These are phyloP conservation scores for Xylaria palmicola DNA, from an alignment of 495 filamentous ascomycete genomes.

Conservation along the genomic window DNA sequence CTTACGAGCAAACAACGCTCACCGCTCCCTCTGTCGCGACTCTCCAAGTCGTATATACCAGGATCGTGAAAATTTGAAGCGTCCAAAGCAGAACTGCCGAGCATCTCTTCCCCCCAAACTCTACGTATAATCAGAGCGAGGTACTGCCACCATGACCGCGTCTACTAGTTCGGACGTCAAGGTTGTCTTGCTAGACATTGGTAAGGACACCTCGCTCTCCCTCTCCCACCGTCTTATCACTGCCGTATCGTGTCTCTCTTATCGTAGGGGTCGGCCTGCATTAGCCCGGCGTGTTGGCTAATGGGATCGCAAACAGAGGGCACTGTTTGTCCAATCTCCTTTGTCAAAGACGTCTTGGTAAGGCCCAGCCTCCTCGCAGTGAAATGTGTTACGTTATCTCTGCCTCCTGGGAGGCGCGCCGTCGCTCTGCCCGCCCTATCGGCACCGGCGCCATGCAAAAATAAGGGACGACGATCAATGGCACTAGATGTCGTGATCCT, in stretches of 20 bases:
- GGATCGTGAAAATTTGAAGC: not conserved
- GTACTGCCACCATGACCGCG: constrained; percentile 25
- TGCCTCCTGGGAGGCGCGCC: not conserved
- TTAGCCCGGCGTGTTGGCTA: constrained; percentile 39
- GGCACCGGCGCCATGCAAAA: constrained; percentile 3
- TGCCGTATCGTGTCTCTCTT: constrained; percentile 16
- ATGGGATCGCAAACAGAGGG: constrained; percentile 54
- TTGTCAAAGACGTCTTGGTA: constrained; percentile 70
- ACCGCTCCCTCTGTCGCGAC: constrained; percentile 3
- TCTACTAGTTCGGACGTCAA: constrained; percentile 28
- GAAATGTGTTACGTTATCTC: constrained; percentile 1
- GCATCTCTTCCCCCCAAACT: not conserved
- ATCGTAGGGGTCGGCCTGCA: constrained; percentile 23
- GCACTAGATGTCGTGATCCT: not conserved
- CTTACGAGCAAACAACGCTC: not conserved
- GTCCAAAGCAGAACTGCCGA: constrained; percentile 2
- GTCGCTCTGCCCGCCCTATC: not conserved
- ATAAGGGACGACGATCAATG: not conserved
- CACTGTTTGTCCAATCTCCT: constrained; percentile 68
- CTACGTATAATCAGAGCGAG: constrained; percentile 14
- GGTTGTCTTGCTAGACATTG: constrained; percentile 51
- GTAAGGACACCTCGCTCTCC: constrained; percentile 37
- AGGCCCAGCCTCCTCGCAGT: constrained; percentile 30
- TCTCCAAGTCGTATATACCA: not conserved
- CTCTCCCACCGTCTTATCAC: constrained; percentile 16